Percentiles rank a stretch among this genome's conserved stretches.
Evolutionary conservation across 495 filamentous ascomycete genomes (phyloP).

Genomic region (Neurospora sp.): DNA sequence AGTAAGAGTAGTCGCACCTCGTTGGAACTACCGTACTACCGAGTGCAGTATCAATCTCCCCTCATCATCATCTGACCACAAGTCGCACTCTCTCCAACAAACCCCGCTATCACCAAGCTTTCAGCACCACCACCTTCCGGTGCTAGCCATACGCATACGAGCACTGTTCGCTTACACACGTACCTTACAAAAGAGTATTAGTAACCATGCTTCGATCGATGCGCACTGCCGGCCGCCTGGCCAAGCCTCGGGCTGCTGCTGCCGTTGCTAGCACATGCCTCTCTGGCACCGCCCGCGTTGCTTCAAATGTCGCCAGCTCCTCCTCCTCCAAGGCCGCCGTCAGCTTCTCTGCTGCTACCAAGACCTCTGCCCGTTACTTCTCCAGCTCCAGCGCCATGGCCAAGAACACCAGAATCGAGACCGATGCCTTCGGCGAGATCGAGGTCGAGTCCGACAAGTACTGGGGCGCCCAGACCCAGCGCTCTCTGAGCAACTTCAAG

Average conservation of each 20-base stretch:
- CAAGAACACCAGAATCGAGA: slow-evolving; percentile 63
- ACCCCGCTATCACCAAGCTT: not conserved
- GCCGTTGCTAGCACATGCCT: slow-evolving; percentile 29
- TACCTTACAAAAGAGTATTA: not conserved
- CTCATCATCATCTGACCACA: not conserved
- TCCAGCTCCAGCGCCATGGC: slow-evolving; percentile 39
- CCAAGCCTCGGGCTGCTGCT: slow-evolving; percentile 33
- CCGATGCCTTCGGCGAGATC: slow-evolving; percentile 95
- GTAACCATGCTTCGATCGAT: slow-evolving; percentile 36
- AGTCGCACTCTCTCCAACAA: not conserved
- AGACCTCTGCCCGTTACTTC: slow-evolving; percentile 23
- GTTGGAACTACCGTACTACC: not conserved
- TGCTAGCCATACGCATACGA: not conserved
- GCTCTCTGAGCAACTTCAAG: slow-evolving; percentile 92
- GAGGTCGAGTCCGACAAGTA: slow-evolving; percentile 89
- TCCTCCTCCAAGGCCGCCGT: slow-evolving; percentile 6
- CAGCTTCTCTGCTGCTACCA: not conserved
- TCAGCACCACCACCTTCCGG: not conserved
- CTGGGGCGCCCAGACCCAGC: slow-evolving; percentile 98
- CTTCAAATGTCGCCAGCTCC: slow-evolving; percentile 10
- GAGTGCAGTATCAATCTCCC: not conserved
- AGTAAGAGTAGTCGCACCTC: too few relatives aligned
- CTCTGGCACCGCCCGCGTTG: slow-evolving; percentile 5
- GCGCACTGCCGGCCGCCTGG: slow-evolving; percentile 25
- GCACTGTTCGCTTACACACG: not conserved